Base-by-base conservation (phyloP, 495 filamentous ascomycete genomes). In the Acidomyces sp. region DNA sequence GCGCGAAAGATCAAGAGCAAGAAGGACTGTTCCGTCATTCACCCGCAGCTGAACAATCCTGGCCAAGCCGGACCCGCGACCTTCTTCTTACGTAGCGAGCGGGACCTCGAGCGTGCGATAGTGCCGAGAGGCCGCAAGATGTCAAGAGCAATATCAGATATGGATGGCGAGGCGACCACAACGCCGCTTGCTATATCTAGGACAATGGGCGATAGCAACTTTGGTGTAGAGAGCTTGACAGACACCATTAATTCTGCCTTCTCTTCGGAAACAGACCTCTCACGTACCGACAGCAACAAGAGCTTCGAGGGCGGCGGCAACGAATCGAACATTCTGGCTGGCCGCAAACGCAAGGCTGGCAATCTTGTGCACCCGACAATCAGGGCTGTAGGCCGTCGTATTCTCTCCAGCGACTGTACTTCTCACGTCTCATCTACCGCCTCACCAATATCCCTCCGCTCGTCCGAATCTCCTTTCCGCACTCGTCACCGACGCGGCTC, bases 171-270 rank as follows among this genome's bases (percentile, higher is more conserved):
- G 21, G 15, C 39, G 21, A 11, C 17, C 34, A 37, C 10, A 34
- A 34, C 48, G 26, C 34, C 28, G 5, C 13, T 13, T 9, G 21
- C 18, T n/a, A 15, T 20, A 33, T 38, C 24, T 7, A n/a, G n/a
- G n/a, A 26, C 26, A 5, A 41, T 40, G 26, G 50, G 18, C 6
- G 48, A 68, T 40, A 74, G 63, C 48, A 68, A 63, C 38, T 80
- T 70, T 49, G 78, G 78, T 4, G 73, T 83, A 6, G 67, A 76
- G 49, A 81, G 75, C 45, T 58, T 82, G 11, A 67, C 70, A 34
- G 75, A 74, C 18, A 71, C 69, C 9, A 60, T 73, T 20, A 60
- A 61, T 19, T 59, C 59, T n/a, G 48, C 48, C 6, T 47, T 51
- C 35, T 55, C 69, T 24, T 56, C 57, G 21, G 36, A 46, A 21